Conservation (phyloP, 306 rosid genomes). For the Datisca glomerata region DNA sequence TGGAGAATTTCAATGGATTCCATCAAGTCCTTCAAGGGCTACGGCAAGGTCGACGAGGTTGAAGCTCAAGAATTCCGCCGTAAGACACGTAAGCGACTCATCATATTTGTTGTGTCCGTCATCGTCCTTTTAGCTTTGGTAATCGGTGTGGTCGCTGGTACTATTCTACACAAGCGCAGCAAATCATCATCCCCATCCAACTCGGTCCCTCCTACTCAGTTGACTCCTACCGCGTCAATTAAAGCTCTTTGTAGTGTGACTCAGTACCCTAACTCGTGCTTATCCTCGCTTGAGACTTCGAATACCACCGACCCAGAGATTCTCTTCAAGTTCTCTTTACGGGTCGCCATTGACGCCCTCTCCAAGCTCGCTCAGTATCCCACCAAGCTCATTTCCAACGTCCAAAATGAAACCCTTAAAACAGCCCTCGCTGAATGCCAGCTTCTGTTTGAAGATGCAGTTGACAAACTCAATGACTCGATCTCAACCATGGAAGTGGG, state of each 20-base stretch:
- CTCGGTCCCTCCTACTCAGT: conserved; percentile 20
- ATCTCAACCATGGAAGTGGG: conserved; percentile 23
- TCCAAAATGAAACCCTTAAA: conserved; percentile 8
- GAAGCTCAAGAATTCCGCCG: conserved; percentile 47
- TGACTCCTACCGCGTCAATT: conserved; percentile 57
- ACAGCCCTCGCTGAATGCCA: conserved; percentile 33
- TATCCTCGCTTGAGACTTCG: conserved; percentile 26
- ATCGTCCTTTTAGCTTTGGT: conserved; percentile 28
- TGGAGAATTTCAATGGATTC: no score
- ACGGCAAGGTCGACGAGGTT: conserved; percentile 65
- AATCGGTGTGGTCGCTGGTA: conserved; percentile 40
- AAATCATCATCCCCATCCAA: conserved; percentile 21
- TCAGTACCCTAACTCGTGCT: conserved; percentile 64
- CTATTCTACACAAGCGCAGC: conserved; percentile 35
- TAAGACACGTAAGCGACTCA: conserved; percentile 49
- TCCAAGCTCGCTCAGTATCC: conserved; percentile 24
- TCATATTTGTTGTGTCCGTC: conserved; percentile 30
- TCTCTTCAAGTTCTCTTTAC: conserved; percentile 70
- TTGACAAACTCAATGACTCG: conserved; percentile 56
- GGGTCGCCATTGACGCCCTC: conserved; percentile 52
- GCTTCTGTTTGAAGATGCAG: conserved; percentile 36
- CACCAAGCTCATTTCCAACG: conserved; percentile 5
- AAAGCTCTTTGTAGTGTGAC: conserved; percentile 57
- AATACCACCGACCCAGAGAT: conserved; percentile 56
- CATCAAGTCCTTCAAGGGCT: conserved; percentile 69